Evolutionary conservation across 2,329 filamentous ascomycete species (phyloP), one percentile per base, ranked within the genome.

Genomic region (Plectosphaerella cucumerina): DNA sequence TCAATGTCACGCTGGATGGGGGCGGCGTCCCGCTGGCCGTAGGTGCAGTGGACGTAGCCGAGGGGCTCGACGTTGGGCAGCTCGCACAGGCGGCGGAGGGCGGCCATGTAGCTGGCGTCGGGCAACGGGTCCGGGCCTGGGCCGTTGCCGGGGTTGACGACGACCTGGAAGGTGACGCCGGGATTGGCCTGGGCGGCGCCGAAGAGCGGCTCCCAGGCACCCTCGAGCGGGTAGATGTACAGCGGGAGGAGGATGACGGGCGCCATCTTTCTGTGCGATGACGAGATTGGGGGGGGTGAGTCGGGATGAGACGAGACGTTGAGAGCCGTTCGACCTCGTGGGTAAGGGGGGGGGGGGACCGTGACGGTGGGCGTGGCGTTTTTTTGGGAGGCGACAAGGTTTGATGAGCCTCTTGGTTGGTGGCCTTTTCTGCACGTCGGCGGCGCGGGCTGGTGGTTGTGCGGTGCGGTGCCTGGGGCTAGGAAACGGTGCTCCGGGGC

Each of bases 1-100:
- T 67, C 65, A 44, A 79, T 69, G 53, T 79, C 75, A 52, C 62
- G 47, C 37, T 55, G 33, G 18, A 66, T 49, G 11, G 57, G 59
- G 17, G 44, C 52, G 5, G 49, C 41, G 2, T 48, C 23, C 4
- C 64, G 57, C 42, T 56, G 35, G 4, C 64, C 63, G 45, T 65
- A 67, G 53, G 46, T 62, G 56, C 61, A 64, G 50, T 61, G 58
- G 21, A 67, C 62, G 46, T 67, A 67, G 20, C 65, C 65, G 6
- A 67, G 50, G 17, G 62, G 52, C 23, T 49, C 56, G n/a, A 65
- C 57, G 44, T 67, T 67, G 11, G 52, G 42, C 5, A 60, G 31
- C 4, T 33, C 51, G 5, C 56, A 52, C 41, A 67, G 58, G 42
- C 48, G 35, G 2, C 39, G 49, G 42, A 67, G 52, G 26, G 58